Evolutionary conservation across 768 basidiomycete genomes (phyloP).

Genomic region (Russula ochroleuca): DNA sequence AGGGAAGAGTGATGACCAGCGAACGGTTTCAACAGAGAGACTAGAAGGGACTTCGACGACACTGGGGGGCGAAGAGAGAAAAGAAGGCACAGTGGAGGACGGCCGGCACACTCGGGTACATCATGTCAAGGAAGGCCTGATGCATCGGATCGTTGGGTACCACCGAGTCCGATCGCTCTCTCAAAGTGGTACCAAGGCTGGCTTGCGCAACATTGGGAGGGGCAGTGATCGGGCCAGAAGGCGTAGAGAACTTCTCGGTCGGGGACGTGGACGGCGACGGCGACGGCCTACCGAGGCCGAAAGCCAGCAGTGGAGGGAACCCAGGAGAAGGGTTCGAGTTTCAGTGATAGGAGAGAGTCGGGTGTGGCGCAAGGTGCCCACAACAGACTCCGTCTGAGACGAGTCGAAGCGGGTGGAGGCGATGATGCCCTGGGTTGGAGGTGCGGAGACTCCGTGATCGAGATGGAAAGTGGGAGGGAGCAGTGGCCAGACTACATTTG

Average conservation of each 20-base stretch:
- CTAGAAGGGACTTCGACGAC: neutral
- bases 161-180: neutral
- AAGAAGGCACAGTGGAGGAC: neutral
- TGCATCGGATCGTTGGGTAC: neutral
- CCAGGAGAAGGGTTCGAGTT: slow-evolving; percentile 11
- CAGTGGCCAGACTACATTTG: neutral
- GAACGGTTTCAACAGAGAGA: neutral
- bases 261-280: slow-evolving; percentile 13
- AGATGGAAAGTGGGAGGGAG: neutral
- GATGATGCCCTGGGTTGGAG: neutral
- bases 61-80: slow-evolving; percentile 5
- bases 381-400: slow-evolving; percentile 16
- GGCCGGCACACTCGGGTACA: slow-evolving; percentile 3
- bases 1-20: slow-evolving; percentile 19
- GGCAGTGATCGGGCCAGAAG: neutral
- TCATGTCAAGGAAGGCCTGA: neutral
- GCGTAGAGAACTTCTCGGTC: slow-evolving; percentile 6
- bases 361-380: slow-evolving; percentile 8
- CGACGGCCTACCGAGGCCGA: slow-evolving; percentile 9
- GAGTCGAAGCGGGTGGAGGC: neutral
- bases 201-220: neutral
- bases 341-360: slow-evolving; percentile 15
- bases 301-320: neutral
- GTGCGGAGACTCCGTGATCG: neutral
- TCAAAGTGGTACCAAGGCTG: too few species aligned